Evolutionary conservation across 1,284 basidiomycete genomes (phyloP).

Genomic region (Phylloboletellus chloephorus): DNA sequence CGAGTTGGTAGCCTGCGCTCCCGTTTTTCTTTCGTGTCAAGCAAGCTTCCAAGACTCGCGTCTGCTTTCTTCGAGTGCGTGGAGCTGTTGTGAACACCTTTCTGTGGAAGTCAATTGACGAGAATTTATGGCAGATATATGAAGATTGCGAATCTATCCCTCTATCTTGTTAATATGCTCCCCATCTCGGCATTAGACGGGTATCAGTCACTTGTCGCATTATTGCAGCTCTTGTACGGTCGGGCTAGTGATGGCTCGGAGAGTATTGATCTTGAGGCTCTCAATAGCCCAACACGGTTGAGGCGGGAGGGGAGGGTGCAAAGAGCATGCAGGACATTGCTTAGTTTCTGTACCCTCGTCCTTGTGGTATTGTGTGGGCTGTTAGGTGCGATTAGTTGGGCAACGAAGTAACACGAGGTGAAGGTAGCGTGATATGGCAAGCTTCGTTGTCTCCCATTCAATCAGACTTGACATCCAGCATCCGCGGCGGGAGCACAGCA

Average conservation of each 20-base stretch:
- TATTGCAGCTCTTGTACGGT: slow-evolving; percentile 33
- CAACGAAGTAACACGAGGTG: slow-evolving; percentile 12
- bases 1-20: slow-evolving; percentile 46
- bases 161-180: slow-evolving; percentile 69
- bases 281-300: slow-evolving; percentile 3
- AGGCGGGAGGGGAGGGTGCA: slow-evolving; percentile 15
- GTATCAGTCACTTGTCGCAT: slow-evolving; percentile 40
- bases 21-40: slow-evolving; percentile 41
- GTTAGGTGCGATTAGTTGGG: slow-evolving; percentile 21
- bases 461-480: neutral
- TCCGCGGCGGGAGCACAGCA: neutral
- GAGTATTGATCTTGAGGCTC: slow-evolving; percentile 21
- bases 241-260: slow-evolving; percentile 1
- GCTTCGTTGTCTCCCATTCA: neutral
- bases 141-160: slow-evolving; percentile 54
- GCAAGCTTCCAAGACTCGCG: slow-evolving; percentile 37
- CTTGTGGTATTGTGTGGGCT: slow-evolving; percentile 24
- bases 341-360: slow-evolving; percentile 21
- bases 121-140: slow-evolving; percentile 46
- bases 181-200: slow-evolving; percentile 65
- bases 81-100: neutral
- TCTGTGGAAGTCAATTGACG: neutral
- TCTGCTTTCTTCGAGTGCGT: slow-evolving; percentile 46
- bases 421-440: too few relatives aligned
- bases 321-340: slow-evolving; percentile 14